Base-by-base conservation (phyloP, 768 basidiomycete genomes). In the Tulasnella sp. region DNA sequence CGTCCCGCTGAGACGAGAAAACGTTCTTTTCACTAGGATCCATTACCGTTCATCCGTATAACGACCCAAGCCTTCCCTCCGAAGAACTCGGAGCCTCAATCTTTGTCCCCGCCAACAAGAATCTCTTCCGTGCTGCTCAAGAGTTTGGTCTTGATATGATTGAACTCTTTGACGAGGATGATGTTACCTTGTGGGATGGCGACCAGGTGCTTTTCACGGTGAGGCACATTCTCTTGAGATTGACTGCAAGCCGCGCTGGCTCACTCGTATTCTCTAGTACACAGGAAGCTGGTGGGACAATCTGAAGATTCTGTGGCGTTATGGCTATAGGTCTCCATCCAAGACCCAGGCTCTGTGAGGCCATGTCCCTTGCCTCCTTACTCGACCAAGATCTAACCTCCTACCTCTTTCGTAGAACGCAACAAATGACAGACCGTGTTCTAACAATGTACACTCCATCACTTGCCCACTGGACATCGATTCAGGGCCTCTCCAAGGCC, bases 51-150 rank as follows among this genome's bases (percentile, higher is more conserved):
- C 86, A 91, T 79, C 94, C 94, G 6, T 89, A 94, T 81, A 83
- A 83, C 71, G 87, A 90, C 78, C 83, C 88, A 67, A 86, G 83
- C 67, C 85, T 91, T 22, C 86, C 86, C 34, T 88, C 90, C 29
- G 83, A 93, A 34, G 96, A 97, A 80, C 85, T 96, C 0, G 96
- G 96, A 0, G 96, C 91, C 0, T 91, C 90, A 29, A 91, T 96
- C 75, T 97, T 96, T 80, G 91, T 96, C 31, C 79, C 87, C 73
- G 87, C 85, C 7, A 95, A 97, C 84, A 90, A 85, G 81, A 90
- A 91, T 81, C 74, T 91, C 74, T 84, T 85, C 85, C 89, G 93
- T 75, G 96, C 96, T 1, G 87, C 90, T 0, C 86, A 91, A 42
- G 93, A 93, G 74, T 96, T 95, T 82, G 90, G 91, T 78, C 85